Percentiles rank a stretch among this genome's conserved stretches.
phyloP scores from a whole-genome alignment of 2,329 filamentous ascomycete genomes.

The Diaporthe sp. region DNA sequence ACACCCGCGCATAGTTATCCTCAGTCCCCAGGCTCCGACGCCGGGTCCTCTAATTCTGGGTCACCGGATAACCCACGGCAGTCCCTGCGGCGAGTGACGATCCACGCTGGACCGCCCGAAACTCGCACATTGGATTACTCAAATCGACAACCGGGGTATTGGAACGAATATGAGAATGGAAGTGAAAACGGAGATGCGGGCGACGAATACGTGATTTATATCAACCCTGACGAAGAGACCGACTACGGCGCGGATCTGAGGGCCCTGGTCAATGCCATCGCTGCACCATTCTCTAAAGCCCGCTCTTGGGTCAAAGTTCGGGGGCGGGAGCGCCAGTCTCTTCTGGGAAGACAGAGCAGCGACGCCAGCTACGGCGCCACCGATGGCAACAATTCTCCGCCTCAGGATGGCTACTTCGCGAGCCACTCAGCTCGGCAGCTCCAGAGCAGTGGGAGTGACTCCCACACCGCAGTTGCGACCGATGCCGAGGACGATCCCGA shows the following conservation, averaged over 20 bases:
- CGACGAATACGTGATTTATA: constrained; percentile 79
- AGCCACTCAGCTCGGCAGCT: constrained; percentile 50
- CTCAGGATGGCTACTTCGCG: constrained; percentile 44
- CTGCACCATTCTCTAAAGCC: constrained; percentile 64
- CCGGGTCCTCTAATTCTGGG: constrained; percentile 44
- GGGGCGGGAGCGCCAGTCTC: constrained; percentile 45
- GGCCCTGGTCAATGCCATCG: constrained; percentile 68
- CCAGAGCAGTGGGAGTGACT: constrained; percentile 45
- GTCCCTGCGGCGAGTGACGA: constrained; percentile 40
- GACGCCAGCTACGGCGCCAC: constrained; percentile 44
- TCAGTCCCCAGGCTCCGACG: constrained; percentile 54
- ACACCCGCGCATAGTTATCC: constrained; percentile 57
- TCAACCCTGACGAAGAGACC: constrained; percentile 75
- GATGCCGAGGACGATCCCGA: constrained; percentile 59
- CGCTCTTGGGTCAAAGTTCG: constrained; percentile 63
- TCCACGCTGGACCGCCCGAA: constrained; percentile 42
- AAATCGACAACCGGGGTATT: constrained; percentile 67
- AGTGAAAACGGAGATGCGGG: constrained; percentile 75
- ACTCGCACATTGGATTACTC: constrained; percentile 29
- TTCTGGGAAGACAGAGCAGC: constrained; percentile 45
- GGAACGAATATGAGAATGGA: constrained; percentile 90
- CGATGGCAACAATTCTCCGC: constrained; percentile 42
- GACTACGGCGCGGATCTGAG: constrained; percentile 70
- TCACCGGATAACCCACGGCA: constrained; percentile 40
- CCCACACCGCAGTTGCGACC: constrained; percentile 51